These are phyloP conservation scores for Pythium brachiatum DNA, from an alignment of 352 stramenopile species.

Conservation along the genomic window DNA sequence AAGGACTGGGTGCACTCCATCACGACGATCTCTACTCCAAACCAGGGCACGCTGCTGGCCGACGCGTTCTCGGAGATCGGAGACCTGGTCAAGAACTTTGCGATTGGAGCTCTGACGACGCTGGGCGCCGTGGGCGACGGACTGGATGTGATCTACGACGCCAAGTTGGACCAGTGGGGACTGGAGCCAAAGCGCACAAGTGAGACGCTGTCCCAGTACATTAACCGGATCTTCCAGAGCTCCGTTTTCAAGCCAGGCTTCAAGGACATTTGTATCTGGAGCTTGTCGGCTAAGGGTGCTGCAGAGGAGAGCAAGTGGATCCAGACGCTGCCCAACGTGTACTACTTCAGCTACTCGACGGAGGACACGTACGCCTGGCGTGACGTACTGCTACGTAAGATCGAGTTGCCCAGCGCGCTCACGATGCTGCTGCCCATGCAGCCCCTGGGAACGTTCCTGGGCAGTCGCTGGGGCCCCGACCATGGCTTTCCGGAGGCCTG, in stretches of 20 bases:
- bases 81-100: conserved; percentile 35
- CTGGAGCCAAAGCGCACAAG: conserved; percentile 25
- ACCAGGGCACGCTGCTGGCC: conserved; percentile 55
- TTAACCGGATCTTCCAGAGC: conserved; percentile 35
- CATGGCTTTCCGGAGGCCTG: conserved; percentile 32
- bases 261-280: conserved; percentile 42
- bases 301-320: conserved; percentile 44
- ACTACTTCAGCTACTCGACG: conserved; percentile 54
- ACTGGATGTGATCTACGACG: conserved; percentile 49
- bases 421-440: conserved; percentile 51
- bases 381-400: conserved; percentile 38
- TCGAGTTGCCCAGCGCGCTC: conserved; percentile 39
- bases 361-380: conserved; percentile 38
- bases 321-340: conserved; percentile 40
- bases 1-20: conserved; percentile 63
- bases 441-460: conserved; percentile 38
- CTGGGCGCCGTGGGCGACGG: conserved; percentile 30
- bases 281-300: conserved; percentile 32
- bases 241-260: conserved; percentile 37
- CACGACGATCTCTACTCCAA: conserved; percentile 55
- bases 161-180: conserved; percentile 52
- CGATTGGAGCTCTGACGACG: conserved; percentile 34
- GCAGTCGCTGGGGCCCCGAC: conserved; percentile 35
- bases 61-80: conserved; percentile 45
- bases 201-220: conserved; percentile 32